Conservation (phyloP, 139 green algal species). For the Closterium sp. region DNA sequence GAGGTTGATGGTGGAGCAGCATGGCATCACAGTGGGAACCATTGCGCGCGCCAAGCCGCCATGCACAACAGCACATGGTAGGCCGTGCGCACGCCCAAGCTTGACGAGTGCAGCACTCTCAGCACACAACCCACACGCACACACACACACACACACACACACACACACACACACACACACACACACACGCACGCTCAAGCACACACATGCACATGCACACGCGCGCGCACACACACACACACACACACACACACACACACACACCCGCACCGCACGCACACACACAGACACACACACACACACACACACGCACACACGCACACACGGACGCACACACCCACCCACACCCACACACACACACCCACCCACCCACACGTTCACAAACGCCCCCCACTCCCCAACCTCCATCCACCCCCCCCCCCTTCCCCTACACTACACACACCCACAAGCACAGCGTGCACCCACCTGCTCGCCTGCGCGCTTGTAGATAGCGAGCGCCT, state of each 20-base stretch:
- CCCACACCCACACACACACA: background rate
- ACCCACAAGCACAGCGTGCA: background rate
- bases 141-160: background rate
- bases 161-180: constrained; percentile 2
- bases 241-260: background rate
- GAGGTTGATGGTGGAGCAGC: too few relatives aligned
- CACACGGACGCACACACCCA: background rate
- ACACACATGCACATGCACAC: background rate
- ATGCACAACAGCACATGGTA: too few relatives aligned
- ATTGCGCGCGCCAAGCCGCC: too few relatives aligned
- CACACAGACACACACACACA: background rate
- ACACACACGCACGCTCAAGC: background rate
- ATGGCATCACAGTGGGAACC: background rate
- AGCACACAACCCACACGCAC: background rate
- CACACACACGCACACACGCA: background rate
- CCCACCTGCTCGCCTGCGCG: constrained; percentile 57
- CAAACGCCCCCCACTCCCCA: background rate
- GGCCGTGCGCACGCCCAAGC: too few relatives aligned
- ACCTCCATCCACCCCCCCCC: background rate
- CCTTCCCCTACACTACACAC: background rate
- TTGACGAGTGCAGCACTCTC: background rate
- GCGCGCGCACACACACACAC: background rate
- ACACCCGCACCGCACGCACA: background rate
- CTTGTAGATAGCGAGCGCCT: constrained; percentile 78
- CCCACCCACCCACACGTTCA: background rate